These are phyloP conservation scores for Cytospora piceicola DNA, from an alignment of 2,329 filamentous ascomycete genomes.

Conservation along the genomic window DNA sequence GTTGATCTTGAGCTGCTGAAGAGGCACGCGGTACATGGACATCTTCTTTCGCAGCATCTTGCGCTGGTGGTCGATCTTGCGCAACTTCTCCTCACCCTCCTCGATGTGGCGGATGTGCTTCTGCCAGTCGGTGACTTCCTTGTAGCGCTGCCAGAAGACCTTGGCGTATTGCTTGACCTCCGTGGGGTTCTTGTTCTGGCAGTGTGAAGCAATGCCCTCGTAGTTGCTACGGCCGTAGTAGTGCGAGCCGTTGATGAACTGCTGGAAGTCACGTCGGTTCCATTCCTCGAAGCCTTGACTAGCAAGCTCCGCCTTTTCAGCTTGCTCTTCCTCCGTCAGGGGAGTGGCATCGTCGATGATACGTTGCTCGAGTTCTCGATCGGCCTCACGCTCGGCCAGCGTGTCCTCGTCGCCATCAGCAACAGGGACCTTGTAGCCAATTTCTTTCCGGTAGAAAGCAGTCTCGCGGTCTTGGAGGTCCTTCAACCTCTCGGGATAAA, in stretches of 20 bases:
- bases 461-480: slow-evolving; percentile 97
- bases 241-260: slow-evolving; percentile 94
- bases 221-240: slow-evolving; percentile 90
- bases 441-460: slow-evolving; percentile 93
- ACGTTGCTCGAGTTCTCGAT: slow-evolving; percentile 83
- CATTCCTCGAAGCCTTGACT: slow-evolving; percentile 88
- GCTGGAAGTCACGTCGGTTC: slow-evolving; percentile 97
- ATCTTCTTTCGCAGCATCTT: slow-evolving; percentile 96
- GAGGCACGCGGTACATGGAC: slow-evolving; percentile 91
- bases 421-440: slow-evolving; percentile 92
- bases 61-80: slow-evolving; percentile 88
- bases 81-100: slow-evolving; percentile 86
- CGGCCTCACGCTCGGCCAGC: slow-evolving; percentile 81
- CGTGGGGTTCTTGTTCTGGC: slow-evolving; percentile 83
- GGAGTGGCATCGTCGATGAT: slow-evolving; percentile 92
- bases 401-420: slow-evolving; percentile 83
- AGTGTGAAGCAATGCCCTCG: slow-evolving; percentile 81
- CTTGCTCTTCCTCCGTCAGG: slow-evolving; percentile 85
- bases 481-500: slow-evolving; percentile 82
- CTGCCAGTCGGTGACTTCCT: slow-evolving; percentile 83
- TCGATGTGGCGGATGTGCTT: slow-evolving; percentile 91
- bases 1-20: slow-evolving; percentile 98
- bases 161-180: slow-evolving; percentile 92
- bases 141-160: slow-evolving; percentile 95
- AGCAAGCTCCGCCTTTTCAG: slow-evolving; percentile 81